Base-by-base conservation (phyloP, 2,329 filamentous ascomycete species). In the Lithohypha guttulata region DNA sequence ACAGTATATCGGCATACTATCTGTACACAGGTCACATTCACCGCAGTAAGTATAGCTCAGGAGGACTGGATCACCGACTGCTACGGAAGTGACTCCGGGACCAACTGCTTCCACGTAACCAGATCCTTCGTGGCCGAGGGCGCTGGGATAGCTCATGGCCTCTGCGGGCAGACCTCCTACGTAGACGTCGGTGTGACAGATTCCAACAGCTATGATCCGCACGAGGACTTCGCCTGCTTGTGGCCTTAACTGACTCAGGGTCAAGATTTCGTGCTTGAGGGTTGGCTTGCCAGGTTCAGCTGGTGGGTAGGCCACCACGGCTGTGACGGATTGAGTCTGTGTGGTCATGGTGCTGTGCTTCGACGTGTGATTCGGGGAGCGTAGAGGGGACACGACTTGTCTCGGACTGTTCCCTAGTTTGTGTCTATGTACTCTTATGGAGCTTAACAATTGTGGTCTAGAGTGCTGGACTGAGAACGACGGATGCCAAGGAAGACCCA, bases 101-200 rank as follows among this genome's bases (percentile, higher is more conserved):
- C 67, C 68, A 28, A 66, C 53, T 39, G 58, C 52, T 38, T 60
- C 59, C 10, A 75, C 69, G 40, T 70, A 65, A 5, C 71, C 70
- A 1, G 67, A 57, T 61, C 70, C 70, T 58, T 75, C 71, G 44
- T 75, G 71, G 2, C 71, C 71, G 11, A 72, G 54, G 1, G 74
- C 61, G 18, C 60, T 53, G 0, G 68, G 68, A 45, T 68, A 70
- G 23, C 23, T 54, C 1, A 55, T 53, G 7, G 51, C 54, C 8
- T 53, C 55, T n/a, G n/a, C n/a, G 7, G 54, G 58, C 6, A 47
- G 29, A 15, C 62, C 58, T 2, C 64, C 68, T 36, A 70, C 62
- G 19, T 66, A 53, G 7, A 71, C 50, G 45, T 75, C 71, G 0
- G 70, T 71, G 42, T 75, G 71, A 44, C 71, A 75, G 34, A 75